Percentiles rank a stretch among this genome's conserved stretches.
Evolutionary conservation across 257 asterid species (phyloP).

Genomic region (Solanum virginianum): DNA sequence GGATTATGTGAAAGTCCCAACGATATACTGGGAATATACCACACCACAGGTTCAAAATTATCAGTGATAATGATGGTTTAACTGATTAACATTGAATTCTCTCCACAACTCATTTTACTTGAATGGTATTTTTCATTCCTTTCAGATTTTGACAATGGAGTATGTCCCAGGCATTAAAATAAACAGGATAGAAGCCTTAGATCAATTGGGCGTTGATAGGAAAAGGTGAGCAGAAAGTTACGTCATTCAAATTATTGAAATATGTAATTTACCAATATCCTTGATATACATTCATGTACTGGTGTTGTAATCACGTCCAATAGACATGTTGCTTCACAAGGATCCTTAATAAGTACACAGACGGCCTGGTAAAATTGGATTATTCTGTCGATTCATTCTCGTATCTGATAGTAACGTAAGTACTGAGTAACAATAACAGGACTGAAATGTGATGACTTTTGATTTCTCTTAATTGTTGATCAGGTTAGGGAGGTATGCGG

Average conservation of each 20-base stretch:
- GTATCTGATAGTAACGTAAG: neutral
- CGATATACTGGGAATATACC: slow-evolving; percentile 76
- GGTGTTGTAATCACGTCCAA: neutral
- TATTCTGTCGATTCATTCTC: neutral
- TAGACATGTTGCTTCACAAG: neutral
- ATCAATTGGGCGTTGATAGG: slow-evolving; percentile 86
- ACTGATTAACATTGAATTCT: neutral
- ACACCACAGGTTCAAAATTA: slow-evolving; percentile 66
- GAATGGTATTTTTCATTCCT: slow-evolving; percentile 1
- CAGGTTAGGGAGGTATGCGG: slow-evolving; percentile 88
- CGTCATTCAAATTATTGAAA: neutral
- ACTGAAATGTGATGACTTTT: neutral
- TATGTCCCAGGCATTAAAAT: slow-evolving; percentile 91
- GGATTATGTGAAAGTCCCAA: slow-evolving; percentile 83
- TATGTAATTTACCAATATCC: neutral
- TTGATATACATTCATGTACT: neutral
- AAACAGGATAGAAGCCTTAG: slow-evolving; percentile 81
- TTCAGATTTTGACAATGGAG: slow-evolving; percentile 76
- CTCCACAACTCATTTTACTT: slow-evolving; percentile 1
- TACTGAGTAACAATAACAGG: neutral
- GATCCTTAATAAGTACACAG: neutral
- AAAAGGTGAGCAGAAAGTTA: slow-evolving; percentile 28
- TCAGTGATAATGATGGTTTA: slow-evolving; percentile 4
- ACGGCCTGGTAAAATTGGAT: neutral
- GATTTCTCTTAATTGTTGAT: neutral